Conservation (phyloP, 306 rosid genomes). For the Cucurbita moschata region DNA sequence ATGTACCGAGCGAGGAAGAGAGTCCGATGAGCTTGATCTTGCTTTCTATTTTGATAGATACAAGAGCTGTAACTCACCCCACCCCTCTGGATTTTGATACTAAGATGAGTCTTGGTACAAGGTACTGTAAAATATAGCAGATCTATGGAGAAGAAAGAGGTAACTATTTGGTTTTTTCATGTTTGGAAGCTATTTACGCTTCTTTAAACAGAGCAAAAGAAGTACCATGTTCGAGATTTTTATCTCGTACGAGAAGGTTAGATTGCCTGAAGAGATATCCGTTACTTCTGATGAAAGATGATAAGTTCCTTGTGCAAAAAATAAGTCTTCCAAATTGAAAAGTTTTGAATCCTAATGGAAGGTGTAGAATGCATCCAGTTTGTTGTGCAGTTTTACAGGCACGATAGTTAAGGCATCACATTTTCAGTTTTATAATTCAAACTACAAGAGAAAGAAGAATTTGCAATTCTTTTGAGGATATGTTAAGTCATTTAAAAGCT, state of each 20-base stretch:
- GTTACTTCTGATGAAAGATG: neutral
- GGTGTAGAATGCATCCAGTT: too few species aligned
- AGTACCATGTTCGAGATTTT: neutral
- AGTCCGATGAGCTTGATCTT: conserved; percentile 48
- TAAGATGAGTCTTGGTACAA: too few species aligned
- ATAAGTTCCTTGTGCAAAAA: too few species aligned
- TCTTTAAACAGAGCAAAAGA: neutral
- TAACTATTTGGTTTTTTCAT: too few species aligned
- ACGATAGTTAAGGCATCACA: too few species aligned
- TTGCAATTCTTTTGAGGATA: neutral
- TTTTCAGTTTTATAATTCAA: too few species aligned
- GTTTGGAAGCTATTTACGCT: too few species aligned
- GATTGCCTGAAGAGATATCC: neutral
- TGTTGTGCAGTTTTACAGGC: too few species aligned
- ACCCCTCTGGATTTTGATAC: neutral
- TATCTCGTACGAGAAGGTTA: neutral
- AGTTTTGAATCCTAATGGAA: too few species aligned
- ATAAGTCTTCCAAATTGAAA: too few species aligned
- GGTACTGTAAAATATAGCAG: too few species aligned
- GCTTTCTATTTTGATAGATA: neutral
- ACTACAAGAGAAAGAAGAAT: neutral
- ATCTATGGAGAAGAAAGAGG: too few species aligned
- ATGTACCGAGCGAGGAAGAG: conserved; percentile 17
- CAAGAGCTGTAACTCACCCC: neutral
- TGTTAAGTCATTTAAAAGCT: neutral